Evolutionary conservation across 805 yeast species (phyloP).

Genomic region (Hanseniaspora valbyensis): DNA sequence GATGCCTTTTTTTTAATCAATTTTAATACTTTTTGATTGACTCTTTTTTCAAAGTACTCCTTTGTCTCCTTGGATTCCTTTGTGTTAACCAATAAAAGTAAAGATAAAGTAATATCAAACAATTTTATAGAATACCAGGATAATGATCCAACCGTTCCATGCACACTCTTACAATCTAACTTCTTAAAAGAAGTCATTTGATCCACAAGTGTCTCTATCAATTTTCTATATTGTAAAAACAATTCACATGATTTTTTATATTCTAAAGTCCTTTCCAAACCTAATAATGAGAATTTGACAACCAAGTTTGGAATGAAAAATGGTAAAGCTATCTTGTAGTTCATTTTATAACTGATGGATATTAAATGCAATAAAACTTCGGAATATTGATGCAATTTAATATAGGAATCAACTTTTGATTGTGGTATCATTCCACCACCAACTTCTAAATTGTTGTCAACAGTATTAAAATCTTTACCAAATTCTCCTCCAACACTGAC

Average conservation of each 20-base stretch:
- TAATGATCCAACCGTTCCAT: constrained; percentile 49
- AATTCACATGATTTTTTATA: constrained; percentile 75
- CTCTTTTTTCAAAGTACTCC: constrained; percentile 18
- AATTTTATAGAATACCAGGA: constrained; percentile 46
- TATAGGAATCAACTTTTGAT: constrained; percentile 43
- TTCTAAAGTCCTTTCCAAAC: constrained; percentile 68
- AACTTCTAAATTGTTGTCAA: constrained; percentile 12
- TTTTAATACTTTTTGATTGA: constrained; percentile 24
- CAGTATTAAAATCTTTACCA: constrained; percentile 18
- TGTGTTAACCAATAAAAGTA: constrained; percentile 39
- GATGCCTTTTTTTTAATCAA: constrained; percentile 23
- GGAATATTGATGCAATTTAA: constrained; percentile 58
- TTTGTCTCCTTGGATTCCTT: constrained; percentile 29
- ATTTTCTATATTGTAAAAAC: constrained; percentile 39
- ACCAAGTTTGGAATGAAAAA: constrained; percentile 50
- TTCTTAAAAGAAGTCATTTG: constrained; percentile 42
- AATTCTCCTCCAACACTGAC: constrained; percentile 36
- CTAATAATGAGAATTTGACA: constrained; percentile 51
- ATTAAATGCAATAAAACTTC: constrained; percentile 48
- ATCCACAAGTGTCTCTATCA: constrained; percentile 44
- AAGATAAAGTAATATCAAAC: constrained; percentile 48
- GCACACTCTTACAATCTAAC: constrained; percentile 31
- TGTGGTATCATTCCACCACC: constrained; percentile 8
- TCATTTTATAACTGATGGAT: constrained; percentile 33
- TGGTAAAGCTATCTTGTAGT: constrained; percentile 45